phyloP scores from a whole-genome alignment of 2,329 filamentous ascomycete species.

The Diaporthe nobilis region DNA sequence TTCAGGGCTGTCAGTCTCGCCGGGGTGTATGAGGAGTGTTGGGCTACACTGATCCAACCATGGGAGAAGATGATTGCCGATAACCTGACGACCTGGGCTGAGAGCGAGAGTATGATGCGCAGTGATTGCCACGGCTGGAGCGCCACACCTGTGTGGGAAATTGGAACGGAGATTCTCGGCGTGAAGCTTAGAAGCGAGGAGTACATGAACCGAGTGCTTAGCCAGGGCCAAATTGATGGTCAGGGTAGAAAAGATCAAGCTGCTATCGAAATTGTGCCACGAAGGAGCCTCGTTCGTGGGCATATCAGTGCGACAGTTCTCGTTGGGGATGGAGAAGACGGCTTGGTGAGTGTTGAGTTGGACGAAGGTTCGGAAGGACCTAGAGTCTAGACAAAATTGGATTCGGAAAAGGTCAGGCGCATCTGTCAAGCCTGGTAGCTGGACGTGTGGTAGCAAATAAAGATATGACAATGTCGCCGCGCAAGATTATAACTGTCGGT shows the following conservation, averaged over 20 bases:
- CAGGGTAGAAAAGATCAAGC: background rate
- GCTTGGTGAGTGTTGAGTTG: background rate
- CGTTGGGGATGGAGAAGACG: background rate
- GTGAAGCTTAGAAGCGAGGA: background rate
- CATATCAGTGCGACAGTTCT: background rate
- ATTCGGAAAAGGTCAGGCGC: background rate
- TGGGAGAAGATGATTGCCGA: conserved; percentile 46
- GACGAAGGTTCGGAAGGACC: background rate
- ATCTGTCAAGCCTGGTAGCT: background rate
- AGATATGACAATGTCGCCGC: no score
- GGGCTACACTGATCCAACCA: conserved; percentile 42
- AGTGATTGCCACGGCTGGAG: conserved; percentile 48
- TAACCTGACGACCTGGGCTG: conserved; percentile 48
- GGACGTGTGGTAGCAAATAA: background rate
- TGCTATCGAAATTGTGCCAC: background rate
- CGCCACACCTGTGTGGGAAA: conserved; percentile 45
- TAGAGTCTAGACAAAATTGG: background rate
- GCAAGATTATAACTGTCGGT: no score
- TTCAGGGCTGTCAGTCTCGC: conserved; percentile 45
- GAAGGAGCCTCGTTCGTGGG: background rate
- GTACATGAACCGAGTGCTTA: conserved; percentile 17
- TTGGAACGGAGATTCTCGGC: conserved; percentile 43
- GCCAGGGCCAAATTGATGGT: background rate
- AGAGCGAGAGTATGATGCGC: conserved; percentile 45
- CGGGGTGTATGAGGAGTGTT: conserved; percentile 44